These are phyloP conservation scores for Letharia lupina DNA, from an alignment of 495 filamentous ascomycete species.

Conservation along the genomic window DNA sequence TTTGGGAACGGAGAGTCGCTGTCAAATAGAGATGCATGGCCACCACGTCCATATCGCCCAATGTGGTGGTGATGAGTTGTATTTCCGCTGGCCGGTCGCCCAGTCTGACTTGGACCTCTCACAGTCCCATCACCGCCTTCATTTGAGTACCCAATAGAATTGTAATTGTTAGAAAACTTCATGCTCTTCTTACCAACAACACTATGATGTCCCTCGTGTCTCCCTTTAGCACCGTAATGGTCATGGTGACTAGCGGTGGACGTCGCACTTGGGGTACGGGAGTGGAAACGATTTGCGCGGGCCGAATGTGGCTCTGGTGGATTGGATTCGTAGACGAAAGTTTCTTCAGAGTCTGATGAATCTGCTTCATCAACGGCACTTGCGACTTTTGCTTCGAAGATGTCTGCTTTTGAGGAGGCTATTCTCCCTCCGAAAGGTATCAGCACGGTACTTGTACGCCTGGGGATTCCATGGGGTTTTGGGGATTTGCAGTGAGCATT, in stretches of 20 bases:
- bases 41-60: conserved; percentile 62
- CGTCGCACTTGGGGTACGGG: conserved; percentile 87
- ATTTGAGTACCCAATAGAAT: conserved; percentile 49
- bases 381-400: conserved; percentile 94
- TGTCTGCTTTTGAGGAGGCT: conserved; percentile 94
- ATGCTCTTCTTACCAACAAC: conserved; percentile 83
- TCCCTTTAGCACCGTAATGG: conserved; percentile 53
- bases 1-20: conserved; percentile 61
- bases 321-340: conserved; percentile 98
- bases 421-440: conserved; percentile 38
- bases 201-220: conserved; percentile 58
- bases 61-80: conserved; percentile 64
- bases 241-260: conserved; percentile 79
- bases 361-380: conserved; percentile 88
- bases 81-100: conserved; percentile 50
- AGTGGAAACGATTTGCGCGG: conserved; percentile 78
- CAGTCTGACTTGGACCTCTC: conserved; percentile 43
- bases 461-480: conserved; percentile 5
- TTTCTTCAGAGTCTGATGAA: conserved; percentile 94
- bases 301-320: conserved; percentile 70
- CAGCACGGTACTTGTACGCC: conserved; percentile 38
- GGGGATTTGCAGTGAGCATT: conserved; percentile 1
- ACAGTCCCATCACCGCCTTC: conserved; percentile 43
- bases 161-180: conserved; percentile 91
- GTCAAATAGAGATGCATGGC: conserved; percentile 66